Percentiles rank a stretch among this genome's conserved stretches.
Evolutionary conservation across 78 protist species (phyloP).

Genomic region (Monocercomonoides exilis): DNA sequence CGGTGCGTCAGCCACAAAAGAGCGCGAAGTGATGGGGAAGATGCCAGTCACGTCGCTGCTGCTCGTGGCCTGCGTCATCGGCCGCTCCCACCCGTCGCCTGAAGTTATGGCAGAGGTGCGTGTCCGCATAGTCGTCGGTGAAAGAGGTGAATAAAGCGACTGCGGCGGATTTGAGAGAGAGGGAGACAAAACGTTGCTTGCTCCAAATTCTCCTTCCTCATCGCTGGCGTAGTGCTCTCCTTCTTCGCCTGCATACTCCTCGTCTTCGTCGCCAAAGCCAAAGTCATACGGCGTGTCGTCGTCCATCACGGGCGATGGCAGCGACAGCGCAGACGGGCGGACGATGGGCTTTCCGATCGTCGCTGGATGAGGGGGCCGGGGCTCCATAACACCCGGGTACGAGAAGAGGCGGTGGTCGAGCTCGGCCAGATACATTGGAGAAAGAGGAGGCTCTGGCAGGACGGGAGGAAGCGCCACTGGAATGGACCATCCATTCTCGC

Average conservation of each 20-base stretch:
- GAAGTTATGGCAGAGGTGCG: neutral
- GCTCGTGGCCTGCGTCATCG: neutral
- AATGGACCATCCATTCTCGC: neutral
- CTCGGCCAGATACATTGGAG: neutral
- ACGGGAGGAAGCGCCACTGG: neutral
- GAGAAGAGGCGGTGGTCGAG: neutral
- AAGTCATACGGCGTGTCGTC: neutral
- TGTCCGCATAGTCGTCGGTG: neutral
- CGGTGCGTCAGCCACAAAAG: neutral
- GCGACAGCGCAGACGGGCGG: neutral
- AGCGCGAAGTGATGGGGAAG: neutral
- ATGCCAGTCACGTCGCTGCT: neutral
- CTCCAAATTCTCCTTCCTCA: too few relatives aligned
- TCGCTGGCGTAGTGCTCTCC: too few relatives aligned
- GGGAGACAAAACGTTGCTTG: neutral
- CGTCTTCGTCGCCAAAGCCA: too few relatives aligned
- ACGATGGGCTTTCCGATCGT: neutral
- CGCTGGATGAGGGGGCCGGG: neutral
- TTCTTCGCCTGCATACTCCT: too few relatives aligned
- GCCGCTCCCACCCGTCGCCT: neutral
- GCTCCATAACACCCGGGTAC: neutral
- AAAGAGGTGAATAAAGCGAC: neutral
- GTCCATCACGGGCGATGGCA: neutral
- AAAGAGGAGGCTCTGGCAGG: neutral
- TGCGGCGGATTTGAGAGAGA: neutral